phyloP scores from a whole-genome alignment of 2,329 filamentous ascomycete species.

The Neonectria faginata region DNA sequence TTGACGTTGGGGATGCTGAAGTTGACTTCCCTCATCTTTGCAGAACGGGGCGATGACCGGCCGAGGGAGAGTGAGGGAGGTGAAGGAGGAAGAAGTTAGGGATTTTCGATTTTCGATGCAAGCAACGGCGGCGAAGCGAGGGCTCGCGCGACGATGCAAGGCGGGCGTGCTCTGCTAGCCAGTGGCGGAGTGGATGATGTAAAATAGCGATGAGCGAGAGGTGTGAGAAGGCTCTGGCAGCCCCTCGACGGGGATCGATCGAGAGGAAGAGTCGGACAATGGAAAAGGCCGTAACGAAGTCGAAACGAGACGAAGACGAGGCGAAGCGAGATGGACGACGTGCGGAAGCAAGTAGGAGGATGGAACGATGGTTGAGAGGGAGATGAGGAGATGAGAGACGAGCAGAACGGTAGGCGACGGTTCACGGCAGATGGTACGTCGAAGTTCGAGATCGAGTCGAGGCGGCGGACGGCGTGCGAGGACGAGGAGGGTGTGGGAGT shows the following conservation, averaged over 20 bases:
- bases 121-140: constrained; percentile 19
- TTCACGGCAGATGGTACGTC: constrained; percentile 7
- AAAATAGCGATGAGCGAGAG: constrained; percentile 22
- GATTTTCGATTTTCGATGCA: constrained; percentile 36
- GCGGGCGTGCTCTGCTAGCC: constrained; percentile 13
- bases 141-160: constrained; percentile 22
- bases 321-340: constrained; percentile 19
- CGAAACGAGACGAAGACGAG: constrained; percentile 17
- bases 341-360: constrained; percentile 9
- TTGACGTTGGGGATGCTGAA: constrained; percentile 99
- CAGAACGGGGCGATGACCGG: constrained; percentile 38
- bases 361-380: constrained; percentile 8
- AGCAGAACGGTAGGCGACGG: constrained; percentile 6
- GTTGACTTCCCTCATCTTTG: constrained; percentile 98
- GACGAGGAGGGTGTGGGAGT: constrained; percentile 21
- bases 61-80: constrained; percentile 29
- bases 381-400: constrained; percentile 15
- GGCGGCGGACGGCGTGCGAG: constrained; percentile 4
- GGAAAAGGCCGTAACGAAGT: constrained; percentile 17
- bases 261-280: constrained; percentile 28
- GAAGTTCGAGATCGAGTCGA: constrained; percentile 14
- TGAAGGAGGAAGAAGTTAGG: constrained; percentile 20
- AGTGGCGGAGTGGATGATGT: background rate
- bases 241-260: constrained; percentile 33
- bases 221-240: constrained; percentile 28